Conservation (phyloP, 2,329 filamentous ascomycete genomes). For the Neopestalotiopsis rosae region DNA sequence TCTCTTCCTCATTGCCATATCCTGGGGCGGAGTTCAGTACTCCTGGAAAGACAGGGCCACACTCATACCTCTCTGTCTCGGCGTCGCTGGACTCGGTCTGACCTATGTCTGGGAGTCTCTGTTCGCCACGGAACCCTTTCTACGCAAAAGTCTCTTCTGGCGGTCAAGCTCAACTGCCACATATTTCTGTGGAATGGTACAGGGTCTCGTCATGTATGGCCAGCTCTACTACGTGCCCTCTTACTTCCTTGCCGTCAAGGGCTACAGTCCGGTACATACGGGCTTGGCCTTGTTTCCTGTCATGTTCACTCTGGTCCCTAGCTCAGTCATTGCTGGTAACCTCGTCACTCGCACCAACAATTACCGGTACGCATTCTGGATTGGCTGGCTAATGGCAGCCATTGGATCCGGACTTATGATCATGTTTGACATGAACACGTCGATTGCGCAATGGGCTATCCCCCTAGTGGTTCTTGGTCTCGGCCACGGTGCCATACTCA, state of each 20-base stretch:
- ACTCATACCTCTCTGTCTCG: constrained; percentile 48
- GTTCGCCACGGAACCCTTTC: constrained; percentile 35
- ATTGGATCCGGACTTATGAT: constrained; percentile 21
- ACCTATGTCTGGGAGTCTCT: constrained; percentile 44
- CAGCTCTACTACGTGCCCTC: constrained; percentile 21
- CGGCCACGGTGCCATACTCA: constrained; percentile 26
- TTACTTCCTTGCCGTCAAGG: constrained; percentile 28
- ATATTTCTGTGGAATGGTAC: constrained; percentile 36
- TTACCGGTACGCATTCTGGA: constrained; percentile 25
- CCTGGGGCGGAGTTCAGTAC: constrained; percentile 47
- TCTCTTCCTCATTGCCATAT: constrained; percentile 20
- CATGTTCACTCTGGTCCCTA: constrained; percentile 23
- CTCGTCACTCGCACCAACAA: constrained; percentile 24
- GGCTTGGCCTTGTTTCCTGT: constrained; percentile 27
- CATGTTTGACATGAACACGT: constrained; percentile 15
- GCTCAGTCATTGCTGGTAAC: constrained; percentile 23
- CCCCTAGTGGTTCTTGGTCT: constrained; percentile 22
- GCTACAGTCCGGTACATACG: constrained; percentile 21
- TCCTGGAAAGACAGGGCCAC: constrained; percentile 46
- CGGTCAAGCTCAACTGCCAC: constrained; percentile 32
- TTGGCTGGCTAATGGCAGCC: constrained; percentile 24
- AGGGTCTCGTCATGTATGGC: constrained; percentile 35
- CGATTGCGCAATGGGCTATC: constrained; percentile 19
- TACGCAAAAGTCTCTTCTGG: constrained; percentile 35
- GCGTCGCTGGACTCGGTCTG: constrained; percentile 41